Evolutionary conservation across 805 yeast genomes (phyloP).

Genomic region (Kazachstania viticola): DNA sequence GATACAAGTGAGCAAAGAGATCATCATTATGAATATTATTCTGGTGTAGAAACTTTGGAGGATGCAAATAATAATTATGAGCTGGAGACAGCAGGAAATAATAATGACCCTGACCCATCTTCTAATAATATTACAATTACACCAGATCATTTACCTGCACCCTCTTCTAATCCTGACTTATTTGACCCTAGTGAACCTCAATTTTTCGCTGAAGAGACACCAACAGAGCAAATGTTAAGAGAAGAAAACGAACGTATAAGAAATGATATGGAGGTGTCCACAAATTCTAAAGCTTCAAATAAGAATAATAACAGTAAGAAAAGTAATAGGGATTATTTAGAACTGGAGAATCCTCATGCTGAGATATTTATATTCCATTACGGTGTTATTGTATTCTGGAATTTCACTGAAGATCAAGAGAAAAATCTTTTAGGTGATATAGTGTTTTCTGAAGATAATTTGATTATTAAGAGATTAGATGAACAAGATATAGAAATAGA

Average conservation of each 20-base stretch:
- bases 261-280: too few relatives aligned
- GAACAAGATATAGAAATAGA: slow-evolving; percentile 92
- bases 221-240: not conserved
- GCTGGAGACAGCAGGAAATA: slow-evolving; percentile 22
- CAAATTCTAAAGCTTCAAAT: not conserved
- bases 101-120: slow-evolving; percentile 5
- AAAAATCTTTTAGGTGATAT: slow-evolving; percentile 88
- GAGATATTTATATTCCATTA: slow-evolving; percentile 84
- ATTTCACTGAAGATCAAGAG: slow-evolving; percentile 84
- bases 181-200: slow-evolving; percentile 93
- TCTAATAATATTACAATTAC: slow-evolving; percentile 3
- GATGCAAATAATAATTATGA: slow-evolving; percentile 37
- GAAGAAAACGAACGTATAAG: slow-evolving; percentile 1
- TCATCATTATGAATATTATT: slow-evolving; percentile 83
- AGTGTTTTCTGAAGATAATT: slow-evolving; percentile 37
- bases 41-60: slow-evolving; percentile 56
- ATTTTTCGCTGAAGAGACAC: slow-evolving; percentile 47
- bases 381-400: slow-evolving; percentile 98
- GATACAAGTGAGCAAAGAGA: slow-evolving; percentile 77
- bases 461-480: slow-evolving; percentile 61
- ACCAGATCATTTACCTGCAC: slow-evolving; percentile 21
- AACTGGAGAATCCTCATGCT: slow-evolving; percentile 38
- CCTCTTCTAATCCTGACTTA: slow-evolving; percentile 33
- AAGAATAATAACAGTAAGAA: not conserved
- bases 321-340: not conserved